phyloP scores from a whole-genome alignment of 352 stramenopile species.

The Elongisporangium undulatum region DNA sequence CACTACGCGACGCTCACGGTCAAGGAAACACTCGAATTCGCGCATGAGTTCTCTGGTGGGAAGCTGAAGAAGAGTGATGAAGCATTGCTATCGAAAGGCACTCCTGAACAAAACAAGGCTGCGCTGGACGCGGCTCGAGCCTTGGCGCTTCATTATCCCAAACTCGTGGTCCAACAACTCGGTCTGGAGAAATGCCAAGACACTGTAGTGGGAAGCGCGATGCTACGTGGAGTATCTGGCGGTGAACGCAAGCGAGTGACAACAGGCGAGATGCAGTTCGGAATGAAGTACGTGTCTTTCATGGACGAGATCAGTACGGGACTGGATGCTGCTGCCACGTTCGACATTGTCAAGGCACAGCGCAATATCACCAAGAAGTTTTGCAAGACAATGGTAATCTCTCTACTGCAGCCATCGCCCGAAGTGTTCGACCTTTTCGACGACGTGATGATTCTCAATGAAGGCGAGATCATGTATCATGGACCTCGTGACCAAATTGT shows the following conservation, averaged over 20 bases:
- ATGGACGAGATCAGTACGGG: conserved; percentile 90
- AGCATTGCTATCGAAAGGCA: conserved; percentile 11
- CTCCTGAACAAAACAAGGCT: conserved; percentile 9
- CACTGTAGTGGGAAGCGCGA: conserved; percentile 54
- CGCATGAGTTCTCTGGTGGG: conserved; percentile 6
- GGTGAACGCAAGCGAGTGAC: conserved; percentile 74
- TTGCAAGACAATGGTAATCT: conserved; percentile 25
- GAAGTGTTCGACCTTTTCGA: conserved; percentile 91
- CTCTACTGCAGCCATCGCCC: conserved; percentile 37
- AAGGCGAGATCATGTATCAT: conserved; percentile 85
- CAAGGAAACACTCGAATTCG: conserved; percentile 29
- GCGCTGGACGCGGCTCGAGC: conserved; percentile 7
- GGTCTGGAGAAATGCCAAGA: conserved; percentile 20
- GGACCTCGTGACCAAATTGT: conserved; percentile 29
- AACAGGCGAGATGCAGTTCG: conserved; percentile 45
- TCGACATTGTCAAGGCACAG: conserved; percentile 74
- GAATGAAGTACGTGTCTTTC: conserved; percentile 42
- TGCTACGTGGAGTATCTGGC: conserved; percentile 77
- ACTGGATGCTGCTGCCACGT: conserved; percentile 88
- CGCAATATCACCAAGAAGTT: conserved; percentile 22
- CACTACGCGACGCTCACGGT: conserved; percentile 27
- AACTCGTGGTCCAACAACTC: conserved; percentile 27
- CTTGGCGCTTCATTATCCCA: conserved; percentile 7
- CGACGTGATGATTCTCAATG: conserved; percentile 84
- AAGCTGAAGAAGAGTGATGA: background rate